Evolutionary conservation across 2,329 filamentous ascomycete species (phyloP).

Genomic region (Epichloe uncinata): DNA sequence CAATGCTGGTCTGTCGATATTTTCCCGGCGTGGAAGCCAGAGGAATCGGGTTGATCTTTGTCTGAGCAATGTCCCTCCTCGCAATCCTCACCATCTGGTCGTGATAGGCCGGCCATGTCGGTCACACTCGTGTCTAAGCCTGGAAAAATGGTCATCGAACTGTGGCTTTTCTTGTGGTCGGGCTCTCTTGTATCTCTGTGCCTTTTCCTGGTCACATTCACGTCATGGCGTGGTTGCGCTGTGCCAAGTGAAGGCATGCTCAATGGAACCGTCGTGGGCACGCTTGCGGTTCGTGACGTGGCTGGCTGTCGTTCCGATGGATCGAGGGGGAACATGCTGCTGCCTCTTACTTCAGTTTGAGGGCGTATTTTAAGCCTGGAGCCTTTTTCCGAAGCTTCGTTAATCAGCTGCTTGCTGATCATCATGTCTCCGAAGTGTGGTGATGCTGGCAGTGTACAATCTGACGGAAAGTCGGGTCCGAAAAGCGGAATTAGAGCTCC

Average conservation of each 20-base stretch:
- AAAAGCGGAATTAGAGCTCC: conserved; percentile 83
- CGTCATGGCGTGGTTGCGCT: neutral
- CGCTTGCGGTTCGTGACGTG: neutral
- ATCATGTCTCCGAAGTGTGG: conserved; percentile 53
- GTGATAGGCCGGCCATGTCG: neutral
- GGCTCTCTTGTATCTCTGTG: neutral
- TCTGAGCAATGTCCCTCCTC: neutral
- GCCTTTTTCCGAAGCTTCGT: conserved; percentile 36
- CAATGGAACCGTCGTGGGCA: neutral
- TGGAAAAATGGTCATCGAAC: neutral
- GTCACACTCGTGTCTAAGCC: neutral
- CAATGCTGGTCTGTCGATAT: no score
- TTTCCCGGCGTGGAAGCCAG: neutral
- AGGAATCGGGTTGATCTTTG: neutral
- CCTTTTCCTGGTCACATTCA: neutral
- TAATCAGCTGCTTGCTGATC: conserved; percentile 45
- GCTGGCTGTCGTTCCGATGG: neutral
- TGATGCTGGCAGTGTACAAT: conserved; percentile 54
- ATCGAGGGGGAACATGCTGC: neutral
- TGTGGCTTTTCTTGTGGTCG: neutral
- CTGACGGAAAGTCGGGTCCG: conserved; percentile 62
- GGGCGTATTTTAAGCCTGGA: neutral
- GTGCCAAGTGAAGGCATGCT: neutral
- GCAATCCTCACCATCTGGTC: neutral
- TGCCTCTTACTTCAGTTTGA: neutral